Percentiles rank a stretch among this genome's conserved stretches.
Conservation (phyloP, 2,329 filamentous ascomycete species). For the Colletotrichum brevisporum region DNA sequence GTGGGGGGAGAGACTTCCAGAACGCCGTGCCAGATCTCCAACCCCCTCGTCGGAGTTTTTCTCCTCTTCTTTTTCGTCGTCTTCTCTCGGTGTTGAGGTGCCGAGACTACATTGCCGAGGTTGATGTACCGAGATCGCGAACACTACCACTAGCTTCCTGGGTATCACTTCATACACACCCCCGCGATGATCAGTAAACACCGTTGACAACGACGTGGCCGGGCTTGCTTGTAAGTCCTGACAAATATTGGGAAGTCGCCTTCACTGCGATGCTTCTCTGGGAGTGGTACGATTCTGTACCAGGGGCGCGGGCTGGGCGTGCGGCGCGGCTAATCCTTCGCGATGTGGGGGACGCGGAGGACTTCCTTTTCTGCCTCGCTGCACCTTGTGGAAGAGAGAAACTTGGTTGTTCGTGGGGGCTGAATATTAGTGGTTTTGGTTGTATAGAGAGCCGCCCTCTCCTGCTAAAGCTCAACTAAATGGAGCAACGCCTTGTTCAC, state of each 20-base stretch:
- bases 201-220: neutral
- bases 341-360: no score
- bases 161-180: neutral
- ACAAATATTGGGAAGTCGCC: neutral
- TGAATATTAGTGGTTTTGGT: no score
- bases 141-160: no score
- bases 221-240: neutral
- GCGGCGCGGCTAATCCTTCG: conserved; percentile 1
- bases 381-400: no score
- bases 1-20: conserved; percentile 1
- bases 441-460: no score
- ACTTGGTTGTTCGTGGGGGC: no score
- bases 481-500: no score
- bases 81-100: conserved; percentile 11
- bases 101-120: conserved; percentile 11
- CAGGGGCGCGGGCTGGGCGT: neutral
- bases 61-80: neutral
- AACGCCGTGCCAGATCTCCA: neutral
- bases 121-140: no score
- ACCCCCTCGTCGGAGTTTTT: no score
- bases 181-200: no score
- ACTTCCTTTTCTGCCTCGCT: no score
- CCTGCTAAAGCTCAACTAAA: no score
- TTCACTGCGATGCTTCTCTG: neutral
- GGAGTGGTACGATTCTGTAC: neutral